Conservation (phyloP, 1,284 basidiomycete genomes). For the Ganoderma leucocontextum region DNA sequence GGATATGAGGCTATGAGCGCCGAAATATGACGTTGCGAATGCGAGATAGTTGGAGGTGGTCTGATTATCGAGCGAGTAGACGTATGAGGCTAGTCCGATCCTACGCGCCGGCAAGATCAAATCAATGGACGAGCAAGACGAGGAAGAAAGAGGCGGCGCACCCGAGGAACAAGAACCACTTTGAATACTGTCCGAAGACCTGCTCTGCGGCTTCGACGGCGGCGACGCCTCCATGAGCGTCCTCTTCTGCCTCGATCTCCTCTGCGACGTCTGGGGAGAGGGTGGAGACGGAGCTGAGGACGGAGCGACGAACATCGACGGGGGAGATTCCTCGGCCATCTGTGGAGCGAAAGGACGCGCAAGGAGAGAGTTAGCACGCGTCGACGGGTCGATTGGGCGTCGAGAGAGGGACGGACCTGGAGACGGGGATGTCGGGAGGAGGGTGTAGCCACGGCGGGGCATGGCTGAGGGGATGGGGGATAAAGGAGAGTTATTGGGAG, state of each 20-base stretch:
- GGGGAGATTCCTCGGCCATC: constrained; percentile 23
- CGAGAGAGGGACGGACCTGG: constrained; percentile 19
- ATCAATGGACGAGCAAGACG: background rate
- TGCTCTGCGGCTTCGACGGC: constrained; percentile 62
- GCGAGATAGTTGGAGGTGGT: constrained; percentile 75
- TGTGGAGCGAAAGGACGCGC: background rate
- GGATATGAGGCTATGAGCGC: constrained; percentile 69
- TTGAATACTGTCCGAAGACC: constrained; percentile 59
- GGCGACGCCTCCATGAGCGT: constrained; percentile 56
- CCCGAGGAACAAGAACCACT: constrained; percentile 72
- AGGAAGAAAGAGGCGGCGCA: constrained; percentile 36
- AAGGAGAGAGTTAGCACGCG: background rate
- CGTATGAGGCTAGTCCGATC: constrained; percentile 75
- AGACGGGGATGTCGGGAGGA: constrained; percentile 26
- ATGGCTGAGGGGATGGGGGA: constrained; percentile 7
- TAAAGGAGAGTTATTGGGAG: constrained; percentile 8
- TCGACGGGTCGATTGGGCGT: background rate
- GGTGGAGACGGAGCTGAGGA: constrained; percentile 21
- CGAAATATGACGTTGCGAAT: constrained; percentile 69
- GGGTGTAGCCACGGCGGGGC: constrained; percentile 29
- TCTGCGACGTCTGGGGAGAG: constrained; percentile 24
- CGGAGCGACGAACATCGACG: constrained; percentile 22
- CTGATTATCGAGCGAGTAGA: constrained; percentile 77
- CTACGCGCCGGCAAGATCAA: constrained; percentile 41
- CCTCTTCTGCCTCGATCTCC: constrained; percentile 36